Percentiles rank a stretch among this genome's conserved stretches.
Conservation (phyloP, 176 grass and related monocot genomes). For the Aegilops longissima region DNA sequence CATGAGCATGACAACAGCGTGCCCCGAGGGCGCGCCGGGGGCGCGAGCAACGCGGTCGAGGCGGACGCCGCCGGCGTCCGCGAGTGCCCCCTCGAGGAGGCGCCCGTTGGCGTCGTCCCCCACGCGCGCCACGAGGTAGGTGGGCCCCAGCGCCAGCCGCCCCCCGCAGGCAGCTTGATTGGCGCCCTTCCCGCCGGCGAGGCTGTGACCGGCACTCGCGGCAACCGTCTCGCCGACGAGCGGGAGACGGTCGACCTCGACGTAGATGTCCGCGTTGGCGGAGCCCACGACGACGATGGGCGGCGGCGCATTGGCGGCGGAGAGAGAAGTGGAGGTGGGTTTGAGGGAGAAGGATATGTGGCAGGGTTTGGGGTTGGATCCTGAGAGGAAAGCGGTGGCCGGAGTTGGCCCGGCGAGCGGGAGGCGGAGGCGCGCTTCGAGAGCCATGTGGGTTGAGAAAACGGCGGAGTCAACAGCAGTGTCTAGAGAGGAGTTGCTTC, state of each 20-base stretch:
- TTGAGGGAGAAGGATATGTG: conserved; percentile 47
- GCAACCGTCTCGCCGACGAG: conserved; percentile 72
- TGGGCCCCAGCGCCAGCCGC: conserved; percentile 55
- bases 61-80: conserved; percentile 53
- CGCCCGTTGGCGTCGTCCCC: conserved; percentile 85
- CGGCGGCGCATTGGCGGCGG: conserved; percentile 24
- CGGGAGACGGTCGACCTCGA: conserved; percentile 87
- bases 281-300: conserved; percentile 90
- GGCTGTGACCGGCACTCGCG: conserved; percentile 44
- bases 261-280: conserved; percentile 97
- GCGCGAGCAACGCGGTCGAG: conserved; percentile 63
- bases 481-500: neutral
- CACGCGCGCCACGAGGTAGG: conserved; percentile 82
- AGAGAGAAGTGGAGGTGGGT: neutral
- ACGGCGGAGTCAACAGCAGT: conserved; percentile 4
- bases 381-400: conserved; percentile 30
- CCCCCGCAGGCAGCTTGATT: conserved; percentile 89
- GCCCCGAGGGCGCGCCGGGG: conserved; percentile 57
- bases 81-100: conserved; percentile 74
- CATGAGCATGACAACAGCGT: conserved; percentile 97
- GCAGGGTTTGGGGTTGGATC: neutral
- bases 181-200: conserved; percentile 70
- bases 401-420: conserved; percentile 9
- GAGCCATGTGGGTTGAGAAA: conserved; percentile 38
- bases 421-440: conserved; percentile 31